Evolutionary conservation across 177 flowering plant species (phyloP).

Genomic region (Telopea speciosissima): DNA sequence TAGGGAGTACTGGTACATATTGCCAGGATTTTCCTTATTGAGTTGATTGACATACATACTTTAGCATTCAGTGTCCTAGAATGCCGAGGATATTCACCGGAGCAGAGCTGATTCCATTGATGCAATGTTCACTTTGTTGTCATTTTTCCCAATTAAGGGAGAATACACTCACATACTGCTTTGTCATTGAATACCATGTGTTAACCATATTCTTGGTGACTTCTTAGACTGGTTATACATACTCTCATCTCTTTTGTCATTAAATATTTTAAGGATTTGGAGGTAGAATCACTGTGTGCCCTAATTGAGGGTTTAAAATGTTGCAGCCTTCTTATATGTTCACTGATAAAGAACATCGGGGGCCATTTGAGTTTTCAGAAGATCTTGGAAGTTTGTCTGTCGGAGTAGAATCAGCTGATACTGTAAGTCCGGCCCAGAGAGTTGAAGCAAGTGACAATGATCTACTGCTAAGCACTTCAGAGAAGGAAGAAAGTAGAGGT

Average conservation of each 20-base stretch:
- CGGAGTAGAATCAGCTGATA: conserved; percentile 48
- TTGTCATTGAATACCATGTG: too few species aligned
- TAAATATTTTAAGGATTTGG: neutral
- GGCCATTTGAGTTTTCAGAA: conserved; percentile 91
- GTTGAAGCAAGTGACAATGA: conserved; percentile 92
- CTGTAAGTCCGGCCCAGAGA: conserved; percentile 42
- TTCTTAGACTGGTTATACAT: neutral
- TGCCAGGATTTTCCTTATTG: too few species aligned
- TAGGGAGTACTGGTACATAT: too few species aligned
- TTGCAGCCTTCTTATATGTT: conserved; percentile 99
- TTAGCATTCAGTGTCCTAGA: too few species aligned
- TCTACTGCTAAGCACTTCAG: conserved; percentile 69
- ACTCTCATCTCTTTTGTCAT: too few species aligned
- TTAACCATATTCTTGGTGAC: too few species aligned
- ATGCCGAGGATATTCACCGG: too few species aligned
- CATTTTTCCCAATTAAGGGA: too few species aligned
- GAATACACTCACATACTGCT: too few species aligned
- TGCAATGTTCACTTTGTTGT: too few species aligned
- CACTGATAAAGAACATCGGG: conserved; percentile 93
- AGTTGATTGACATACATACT: too few species aligned
- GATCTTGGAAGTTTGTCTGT: conserved; percentile 71
- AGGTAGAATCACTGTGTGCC: neutral
- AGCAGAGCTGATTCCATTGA: too few species aligned
- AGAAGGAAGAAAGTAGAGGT: conserved; percentile 68
- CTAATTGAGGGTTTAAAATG: conserved; percentile 3